Conservation (phyloP, 208 protist species). For the Acanthamoeba healyi region DNA sequence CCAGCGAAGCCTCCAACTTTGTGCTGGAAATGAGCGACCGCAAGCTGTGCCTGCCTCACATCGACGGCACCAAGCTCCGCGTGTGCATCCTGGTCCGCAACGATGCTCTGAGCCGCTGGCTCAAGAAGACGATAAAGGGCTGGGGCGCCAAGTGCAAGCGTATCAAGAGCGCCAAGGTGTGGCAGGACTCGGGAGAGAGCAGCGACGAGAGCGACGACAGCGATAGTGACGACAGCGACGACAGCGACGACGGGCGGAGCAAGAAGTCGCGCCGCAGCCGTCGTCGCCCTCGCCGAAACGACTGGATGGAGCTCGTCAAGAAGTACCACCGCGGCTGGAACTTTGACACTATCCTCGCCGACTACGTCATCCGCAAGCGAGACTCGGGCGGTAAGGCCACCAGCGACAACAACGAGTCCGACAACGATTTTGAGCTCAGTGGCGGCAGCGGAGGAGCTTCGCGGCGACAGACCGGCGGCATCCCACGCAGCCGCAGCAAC, state of each 20-base stretch:
- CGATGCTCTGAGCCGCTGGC: not conserved
- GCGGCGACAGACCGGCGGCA: not conserved
- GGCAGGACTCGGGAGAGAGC: too few species aligned
- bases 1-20: too few species aligned
- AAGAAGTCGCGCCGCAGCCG: not conserved
- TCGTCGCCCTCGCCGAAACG: not conserved
- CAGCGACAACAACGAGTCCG: not conserved
- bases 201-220: not conserved
- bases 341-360: conserved; percentile 16
- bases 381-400: not conserved
- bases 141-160: conserved; percentile 22
- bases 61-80: not conserved
- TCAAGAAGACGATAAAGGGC: not conserved
- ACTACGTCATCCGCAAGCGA: not conserved
- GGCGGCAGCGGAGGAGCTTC: not conserved
- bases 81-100: not conserved
- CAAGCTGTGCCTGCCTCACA: not conserved
- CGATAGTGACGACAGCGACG: not conserved
- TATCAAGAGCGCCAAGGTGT: not conserved
- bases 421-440: not conserved
- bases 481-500: not conserved
- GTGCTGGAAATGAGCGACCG: too few species aligned
- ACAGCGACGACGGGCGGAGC: too few species aligned
- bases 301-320: not conserved
- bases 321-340: not conserved